These are phyloP conservation scores for Volvox africanus DNA, from an alignment of 139 green algal genomes.

Conservation along the genomic window DNA sequence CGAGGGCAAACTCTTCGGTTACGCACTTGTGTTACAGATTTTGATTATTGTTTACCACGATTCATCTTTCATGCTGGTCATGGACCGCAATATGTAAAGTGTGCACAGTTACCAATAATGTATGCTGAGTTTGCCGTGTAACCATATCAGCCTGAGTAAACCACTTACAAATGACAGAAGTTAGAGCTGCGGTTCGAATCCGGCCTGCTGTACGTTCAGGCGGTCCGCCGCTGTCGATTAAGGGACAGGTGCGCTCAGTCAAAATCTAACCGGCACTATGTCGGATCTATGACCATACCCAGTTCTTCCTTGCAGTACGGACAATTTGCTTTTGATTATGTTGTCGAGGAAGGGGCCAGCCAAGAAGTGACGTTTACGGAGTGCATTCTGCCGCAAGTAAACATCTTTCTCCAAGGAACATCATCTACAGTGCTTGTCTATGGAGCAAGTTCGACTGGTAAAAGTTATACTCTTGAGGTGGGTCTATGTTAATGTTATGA, in stretches of 20 bases:
- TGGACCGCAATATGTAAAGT: no score
- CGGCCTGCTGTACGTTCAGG: slow-evolving; percentile 14
- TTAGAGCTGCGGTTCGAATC: slow-evolving; percentile 6
- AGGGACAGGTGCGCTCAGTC: slow-evolving; percentile 20
- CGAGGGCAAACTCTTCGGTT: no score
- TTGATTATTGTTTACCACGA: no score
- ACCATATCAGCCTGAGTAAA: not conserved
- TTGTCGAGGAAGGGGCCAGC: slow-evolving; percentile 26
- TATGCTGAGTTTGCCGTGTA: not conserved
- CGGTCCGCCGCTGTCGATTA: slow-evolving; percentile 22
- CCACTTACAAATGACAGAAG: slow-evolving; percentile 8
- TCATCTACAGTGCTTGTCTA: slow-evolving; percentile 25
- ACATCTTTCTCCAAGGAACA: slow-evolving; percentile 32
- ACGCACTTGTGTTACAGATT: no score
- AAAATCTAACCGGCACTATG: not conserved
- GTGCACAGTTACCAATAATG: not conserved
- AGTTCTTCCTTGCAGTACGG: slow-evolving; percentile 8
- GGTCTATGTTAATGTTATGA: not conserved
- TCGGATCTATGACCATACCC: not conserved
- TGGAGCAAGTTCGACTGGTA: slow-evolving; percentile 16
- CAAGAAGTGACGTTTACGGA: slow-evolving; percentile 39
- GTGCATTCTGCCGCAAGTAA: slow-evolving; percentile 24
- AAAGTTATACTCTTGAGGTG: slow-evolving; percentile 43
- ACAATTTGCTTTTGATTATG: slow-evolving; percentile 36
- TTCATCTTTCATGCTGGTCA: no score